These are phyloP conservation scores for Neofusicoccum sp. DNA, from an alignment of 2,329 filamentous ascomycete species.

Conservation along the genomic window DNA sequence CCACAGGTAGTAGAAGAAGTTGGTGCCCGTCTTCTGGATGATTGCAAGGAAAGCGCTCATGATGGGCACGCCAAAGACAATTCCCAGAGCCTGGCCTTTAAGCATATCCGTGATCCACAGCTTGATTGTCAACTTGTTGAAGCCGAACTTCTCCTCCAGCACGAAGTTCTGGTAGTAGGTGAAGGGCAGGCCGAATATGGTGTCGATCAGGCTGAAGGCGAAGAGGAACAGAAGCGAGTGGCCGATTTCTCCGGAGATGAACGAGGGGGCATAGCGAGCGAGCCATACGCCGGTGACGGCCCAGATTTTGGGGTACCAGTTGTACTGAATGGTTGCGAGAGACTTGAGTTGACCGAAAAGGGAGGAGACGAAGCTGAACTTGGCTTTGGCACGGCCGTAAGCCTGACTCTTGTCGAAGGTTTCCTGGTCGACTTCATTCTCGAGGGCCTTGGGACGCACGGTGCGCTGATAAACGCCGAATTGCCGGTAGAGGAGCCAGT, in stretches of 20 bases:
- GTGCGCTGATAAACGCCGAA: conserved; percentile 80
- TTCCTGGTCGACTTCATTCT: conserved; percentile 82
- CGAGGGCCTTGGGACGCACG: conserved; percentile 79
- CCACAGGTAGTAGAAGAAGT: conserved; percentile 99
- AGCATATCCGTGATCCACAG: conserved; percentile 87
- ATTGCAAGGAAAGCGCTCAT: conserved; percentile 91
- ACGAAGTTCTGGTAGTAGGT: conserved; percentile 94
- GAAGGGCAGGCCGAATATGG: conserved; percentile 73
- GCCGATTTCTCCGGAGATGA: conserved; percentile 87
- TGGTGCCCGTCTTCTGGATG: conserved; percentile 86
- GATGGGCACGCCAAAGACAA: conserved; percentile 80
- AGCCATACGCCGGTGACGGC: conserved; percentile 73
- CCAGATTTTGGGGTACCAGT: conserved; percentile 91
- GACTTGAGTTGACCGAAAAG: conserved; percentile 88
- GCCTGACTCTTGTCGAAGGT: conserved; percentile 94
- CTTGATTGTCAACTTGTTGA: conserved; percentile 94
- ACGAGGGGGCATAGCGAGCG: conserved; percentile 68
- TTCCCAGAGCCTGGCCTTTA: conserved; percentile 80
- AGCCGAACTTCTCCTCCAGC: conserved; percentile 93
- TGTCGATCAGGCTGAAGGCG: conserved; percentile 77
- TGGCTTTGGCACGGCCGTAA: conserved; percentile 93
- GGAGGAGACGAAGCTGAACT: conserved; percentile 77
- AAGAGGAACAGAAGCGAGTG: conserved; percentile 93
- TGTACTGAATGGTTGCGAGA: conserved; percentile 82
- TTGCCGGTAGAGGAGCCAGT: conserved; percentile 84